These are phyloP conservation scores for Cytospora mali DNA, from an alignment of 2,329 filamentous ascomycete genomes.

Conservation along the genomic window DNA sequence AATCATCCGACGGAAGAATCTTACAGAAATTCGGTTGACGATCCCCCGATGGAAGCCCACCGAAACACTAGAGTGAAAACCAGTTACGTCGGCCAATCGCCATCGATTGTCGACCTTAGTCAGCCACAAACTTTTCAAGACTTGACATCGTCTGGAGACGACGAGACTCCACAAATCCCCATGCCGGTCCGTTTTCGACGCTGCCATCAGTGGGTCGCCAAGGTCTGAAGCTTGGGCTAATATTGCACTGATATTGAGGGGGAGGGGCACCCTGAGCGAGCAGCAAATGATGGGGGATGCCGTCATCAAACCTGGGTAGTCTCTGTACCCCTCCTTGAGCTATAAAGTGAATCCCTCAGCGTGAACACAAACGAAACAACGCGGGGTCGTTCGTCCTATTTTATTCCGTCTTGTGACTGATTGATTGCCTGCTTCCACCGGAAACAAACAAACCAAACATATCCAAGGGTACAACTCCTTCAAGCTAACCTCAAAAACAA, in stretches of 20 bases:
- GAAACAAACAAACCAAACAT: neutral
- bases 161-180: neutral
- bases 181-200: constrained; percentile 10
- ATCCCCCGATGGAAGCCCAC: neutral
- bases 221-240: too few species aligned
- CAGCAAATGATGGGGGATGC: constrained; percentile 7
- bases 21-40: neutral
- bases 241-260: too few species aligned
- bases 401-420: neutral
- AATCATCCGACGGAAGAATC: neutral
- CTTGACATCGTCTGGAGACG: too few species aligned
- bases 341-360: constrained; percentile 20
- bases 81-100: neutral
- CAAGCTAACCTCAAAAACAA: neutral
- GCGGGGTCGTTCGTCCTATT: neutral
- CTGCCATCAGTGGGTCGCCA: neutral
- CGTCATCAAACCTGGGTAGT: constrained; percentile 25
- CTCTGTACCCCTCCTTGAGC: constrained; percentile 21
- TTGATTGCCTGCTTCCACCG: constrained; percentile 10
- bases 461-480: neutral
- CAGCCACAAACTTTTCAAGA: neutral
- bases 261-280: constrained; percentile 19
- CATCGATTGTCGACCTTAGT: neutral
- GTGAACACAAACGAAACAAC: constrained; percentile 4
- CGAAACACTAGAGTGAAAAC: neutral